These are phyloP conservation scores for Volvox carteri DNA, from an alignment of 163 green algal genomes.

Conservation along the genomic window DNA sequence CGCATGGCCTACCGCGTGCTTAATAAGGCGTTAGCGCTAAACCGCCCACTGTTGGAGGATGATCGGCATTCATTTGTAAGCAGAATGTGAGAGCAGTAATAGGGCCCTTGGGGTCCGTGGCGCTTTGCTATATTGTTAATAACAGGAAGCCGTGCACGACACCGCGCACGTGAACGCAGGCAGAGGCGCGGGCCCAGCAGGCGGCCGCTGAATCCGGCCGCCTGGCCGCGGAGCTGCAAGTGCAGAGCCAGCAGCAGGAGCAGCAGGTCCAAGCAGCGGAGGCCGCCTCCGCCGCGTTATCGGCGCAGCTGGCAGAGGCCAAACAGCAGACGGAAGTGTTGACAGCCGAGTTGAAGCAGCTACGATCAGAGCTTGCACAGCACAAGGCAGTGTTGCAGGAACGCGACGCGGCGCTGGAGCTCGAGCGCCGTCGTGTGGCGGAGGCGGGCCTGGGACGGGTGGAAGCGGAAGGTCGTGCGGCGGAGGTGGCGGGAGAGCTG, in stretches of 20 bases:
- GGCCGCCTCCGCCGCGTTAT: not conserved
- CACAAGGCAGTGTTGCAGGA: not conserved
- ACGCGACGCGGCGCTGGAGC: not conserved
- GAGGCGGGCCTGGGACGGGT: not conserved
- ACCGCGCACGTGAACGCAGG: conserved; percentile 9
- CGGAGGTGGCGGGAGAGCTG: not conserved
- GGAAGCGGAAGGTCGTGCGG: not conserved
- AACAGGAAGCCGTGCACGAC: no score
- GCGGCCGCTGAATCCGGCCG: conserved; percentile 1
- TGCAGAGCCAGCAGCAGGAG: not conserved
- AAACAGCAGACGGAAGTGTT: conserved; percentile 16
- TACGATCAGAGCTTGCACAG: conserved; percentile 9
- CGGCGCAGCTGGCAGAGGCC: conserved; percentile 1
- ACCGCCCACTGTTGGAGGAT: no score
- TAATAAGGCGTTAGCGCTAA: no score
- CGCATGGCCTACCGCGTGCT: no score
- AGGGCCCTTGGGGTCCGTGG: no score
- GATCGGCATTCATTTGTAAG: no score
- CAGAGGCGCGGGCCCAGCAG: not conserved
- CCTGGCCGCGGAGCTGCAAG: conserved; percentile 1
- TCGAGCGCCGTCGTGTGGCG: not conserved
- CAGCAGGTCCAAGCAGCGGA: not conserved
- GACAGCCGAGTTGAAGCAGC: not conserved
- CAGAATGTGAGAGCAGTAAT: no score
- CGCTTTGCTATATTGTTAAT: no score